Percentiles rank a stretch among this genome's conserved stretches.
phyloP scores from a whole-genome alignment of 2,329 filamentous ascomycete species.

The Neocucurbitaria cava region DNA sequence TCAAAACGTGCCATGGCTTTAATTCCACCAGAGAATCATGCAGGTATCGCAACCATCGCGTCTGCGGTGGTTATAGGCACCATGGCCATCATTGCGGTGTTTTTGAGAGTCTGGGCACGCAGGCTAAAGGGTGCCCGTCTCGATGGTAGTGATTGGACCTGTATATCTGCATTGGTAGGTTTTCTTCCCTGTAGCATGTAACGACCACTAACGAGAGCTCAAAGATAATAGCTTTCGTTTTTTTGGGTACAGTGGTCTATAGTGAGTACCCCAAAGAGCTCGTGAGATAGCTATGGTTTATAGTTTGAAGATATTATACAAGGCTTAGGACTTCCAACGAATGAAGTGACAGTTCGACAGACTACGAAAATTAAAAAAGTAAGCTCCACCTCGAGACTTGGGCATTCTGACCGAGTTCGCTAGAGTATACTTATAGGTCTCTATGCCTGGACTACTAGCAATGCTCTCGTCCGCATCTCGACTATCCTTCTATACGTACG shows the following conservation, averaged over 20 bases:
- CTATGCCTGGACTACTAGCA: conserved; percentile 2
- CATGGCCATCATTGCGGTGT: neutral
- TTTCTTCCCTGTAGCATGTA: neutral
- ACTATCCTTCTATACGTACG: conserved; percentile 1
- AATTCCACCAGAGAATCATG: neutral
- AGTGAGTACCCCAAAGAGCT: neutral
- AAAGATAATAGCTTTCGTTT: neutral
- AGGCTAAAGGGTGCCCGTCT: neutral
- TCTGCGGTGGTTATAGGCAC: neutral
- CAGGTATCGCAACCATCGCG: neutral
- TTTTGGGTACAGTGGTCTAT: neutral
- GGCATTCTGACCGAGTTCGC: neutral
- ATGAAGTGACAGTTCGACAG: neutral
- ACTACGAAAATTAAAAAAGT: neutral
- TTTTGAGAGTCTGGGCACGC: neutral
- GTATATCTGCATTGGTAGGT: conserved; percentile 1
- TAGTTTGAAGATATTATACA: neutral
- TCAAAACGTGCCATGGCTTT: neutral
- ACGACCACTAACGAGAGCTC: neutral
- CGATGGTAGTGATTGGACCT: neutral
- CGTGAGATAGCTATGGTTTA: neutral
- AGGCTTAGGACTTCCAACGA: neutral
- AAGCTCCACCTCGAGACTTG: neutral
- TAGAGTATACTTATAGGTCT: conserved; percentile 1
- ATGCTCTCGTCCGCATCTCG: conserved; percentile 1